A percentile compares a stretch with the other conserved stretches of the same genome.
These are phyloP conservation scores for Mediolabrus comicus DNA, from an alignment of 108 stramenopile species.

Conservation along the genomic window DNA sequence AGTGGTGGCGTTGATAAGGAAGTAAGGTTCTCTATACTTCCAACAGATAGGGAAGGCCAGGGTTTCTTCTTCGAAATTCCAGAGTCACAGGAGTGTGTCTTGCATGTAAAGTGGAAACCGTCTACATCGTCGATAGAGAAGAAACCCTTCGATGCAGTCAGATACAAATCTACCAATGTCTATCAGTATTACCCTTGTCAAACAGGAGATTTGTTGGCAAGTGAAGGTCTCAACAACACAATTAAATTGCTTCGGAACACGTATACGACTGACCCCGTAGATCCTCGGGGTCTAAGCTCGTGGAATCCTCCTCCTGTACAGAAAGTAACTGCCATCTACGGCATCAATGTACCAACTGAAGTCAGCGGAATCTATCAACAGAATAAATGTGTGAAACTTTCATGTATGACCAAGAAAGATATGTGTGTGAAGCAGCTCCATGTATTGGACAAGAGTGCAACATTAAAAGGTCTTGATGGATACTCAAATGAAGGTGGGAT, in stretches of 20 bases:
- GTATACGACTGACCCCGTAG: slow-evolving; percentile 19
- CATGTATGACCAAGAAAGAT: neutral
- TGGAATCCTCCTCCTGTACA: slow-evolving; percentile 58
- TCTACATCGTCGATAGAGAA: neutral
- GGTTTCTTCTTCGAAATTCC: neutral
- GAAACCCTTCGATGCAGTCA: neutral
- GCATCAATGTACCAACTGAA: slow-evolving; percentile 61
- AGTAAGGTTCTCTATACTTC: neutral
- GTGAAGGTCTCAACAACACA: slow-evolving; percentile 14
- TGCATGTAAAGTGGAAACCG: neutral
- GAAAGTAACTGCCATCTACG: slow-evolving; percentile 59
- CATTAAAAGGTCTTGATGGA: slow-evolving; percentile 10
- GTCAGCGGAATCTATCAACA: slow-evolving; percentile 52
- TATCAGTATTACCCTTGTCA: neutral
- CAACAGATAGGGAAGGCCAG: neutral
- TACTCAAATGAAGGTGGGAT: slow-evolving; percentile 40
- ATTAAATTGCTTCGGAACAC: slow-evolving; percentile 2
- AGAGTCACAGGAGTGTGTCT: neutral
- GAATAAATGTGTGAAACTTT: slow-evolving; percentile 23
- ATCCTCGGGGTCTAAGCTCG: slow-evolving; percentile 11
- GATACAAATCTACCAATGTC: neutral
- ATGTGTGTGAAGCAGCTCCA: slow-evolving; percentile 15
- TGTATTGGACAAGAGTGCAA: slow-evolving; percentile 43
- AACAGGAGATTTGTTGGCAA: neutral
- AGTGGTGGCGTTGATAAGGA: neutral